phyloP scores from a whole-genome alignment of 2,329 filamentous ascomycete species.

The Annulohypoxylon truncatum region DNA sequence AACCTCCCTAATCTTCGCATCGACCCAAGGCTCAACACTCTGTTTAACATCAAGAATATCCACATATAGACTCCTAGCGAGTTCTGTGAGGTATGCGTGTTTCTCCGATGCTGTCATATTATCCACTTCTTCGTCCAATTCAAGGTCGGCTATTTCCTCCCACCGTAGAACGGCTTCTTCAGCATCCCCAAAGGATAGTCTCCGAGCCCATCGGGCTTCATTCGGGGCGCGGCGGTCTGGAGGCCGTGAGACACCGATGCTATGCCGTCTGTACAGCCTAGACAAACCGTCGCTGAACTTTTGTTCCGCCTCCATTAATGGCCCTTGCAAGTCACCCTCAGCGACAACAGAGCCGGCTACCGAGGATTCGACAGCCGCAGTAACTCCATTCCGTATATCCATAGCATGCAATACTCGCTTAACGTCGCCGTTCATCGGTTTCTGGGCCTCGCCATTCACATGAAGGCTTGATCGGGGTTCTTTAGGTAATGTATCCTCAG shows the following conservation, averaged over 20 bases:
- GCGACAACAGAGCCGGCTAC: slow-evolving; percentile 69
- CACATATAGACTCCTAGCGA: slow-evolving; percentile 66
- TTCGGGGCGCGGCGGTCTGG: slow-evolving; percentile 54
- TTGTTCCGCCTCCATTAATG: slow-evolving; percentile 61
- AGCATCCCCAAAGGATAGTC: slow-evolving; percentile 79
- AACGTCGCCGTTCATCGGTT: slow-evolving; percentile 37
- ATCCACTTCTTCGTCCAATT: slow-evolving; percentile 52
- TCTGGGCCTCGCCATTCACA: slow-evolving; percentile 33
- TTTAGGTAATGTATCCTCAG: slow-evolving; percentile 25
- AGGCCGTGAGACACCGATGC: slow-evolving; percentile 56
- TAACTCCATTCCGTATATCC: slow-evolving; percentile 41
- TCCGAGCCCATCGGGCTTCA: slow-evolving; percentile 75
- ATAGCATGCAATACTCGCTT: slow-evolving; percentile 36
- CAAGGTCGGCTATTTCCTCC: slow-evolving; percentile 64
- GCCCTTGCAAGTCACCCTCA: slow-evolving; percentile 69
- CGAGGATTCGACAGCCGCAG: slow-evolving; percentile 61
- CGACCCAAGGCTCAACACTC: slow-evolving; percentile 71
- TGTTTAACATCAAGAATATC: slow-evolving; percentile 64
- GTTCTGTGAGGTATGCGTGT: slow-evolving; percentile 56
- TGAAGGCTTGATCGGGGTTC: slow-evolving; percentile 31
- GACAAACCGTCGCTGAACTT: slow-evolving; percentile 57
- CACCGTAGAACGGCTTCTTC: slow-evolving; percentile 79
- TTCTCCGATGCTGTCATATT: slow-evolving; percentile 29
- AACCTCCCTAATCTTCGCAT: slow-evolving; percentile 66
- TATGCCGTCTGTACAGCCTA: slow-evolving; percentile 72